Base-by-base conservation (phyloP, 2,329 filamentous ascomycete genomes). In the Stachybotrys chartarum region DNA sequence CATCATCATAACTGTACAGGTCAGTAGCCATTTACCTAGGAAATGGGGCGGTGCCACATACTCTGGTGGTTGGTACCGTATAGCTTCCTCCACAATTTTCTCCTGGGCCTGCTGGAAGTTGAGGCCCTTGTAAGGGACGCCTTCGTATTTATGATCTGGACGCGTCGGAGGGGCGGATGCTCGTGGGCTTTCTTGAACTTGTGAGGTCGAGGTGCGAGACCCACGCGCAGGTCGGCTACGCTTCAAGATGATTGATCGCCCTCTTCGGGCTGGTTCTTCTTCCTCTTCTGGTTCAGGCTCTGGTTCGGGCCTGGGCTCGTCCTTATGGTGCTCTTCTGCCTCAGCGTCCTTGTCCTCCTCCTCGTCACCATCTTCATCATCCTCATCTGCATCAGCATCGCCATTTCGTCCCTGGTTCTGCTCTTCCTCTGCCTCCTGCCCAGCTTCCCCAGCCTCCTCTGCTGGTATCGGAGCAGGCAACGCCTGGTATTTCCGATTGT, bases 91-190 rank as follows among this genome's bases (percentile, higher is more conserved):
- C 5, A 96, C 76, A 55, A 96, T 84, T 74, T 91, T 90, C 62
- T 95, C 90, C 67, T 96, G 91, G 0, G 91, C 91, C 65, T 91
- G 81, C 67, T 95, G 90, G 66, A 96, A 93, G 10, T 69, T 86
- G 52, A 92, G 82, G 6, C 87, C 88, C 55, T 84, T 82, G 69
- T 90, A 93, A 1, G 82, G 77, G 5, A 80, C 72, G 52, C 75
- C 73, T 54, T 83, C 77, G 54, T 82, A 83, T 57, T 82, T 74
- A 51, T 77, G 72, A 55, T 83, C 79, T 7, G 77, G 72, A 54
- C 77, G 78, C 50, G 68, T 66, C 39, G 72, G 69, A 7, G 72
- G 68, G 14, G 67, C 66, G 17, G 71, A 70, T 54, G 66, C 62
- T 57, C 70, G 70, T 52, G 70, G 66, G 56, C 67, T 67, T 42